Evolutionary conservation across 306 rosid genomes (phyloP).

Genomic region (Morella rubra): DNA sequence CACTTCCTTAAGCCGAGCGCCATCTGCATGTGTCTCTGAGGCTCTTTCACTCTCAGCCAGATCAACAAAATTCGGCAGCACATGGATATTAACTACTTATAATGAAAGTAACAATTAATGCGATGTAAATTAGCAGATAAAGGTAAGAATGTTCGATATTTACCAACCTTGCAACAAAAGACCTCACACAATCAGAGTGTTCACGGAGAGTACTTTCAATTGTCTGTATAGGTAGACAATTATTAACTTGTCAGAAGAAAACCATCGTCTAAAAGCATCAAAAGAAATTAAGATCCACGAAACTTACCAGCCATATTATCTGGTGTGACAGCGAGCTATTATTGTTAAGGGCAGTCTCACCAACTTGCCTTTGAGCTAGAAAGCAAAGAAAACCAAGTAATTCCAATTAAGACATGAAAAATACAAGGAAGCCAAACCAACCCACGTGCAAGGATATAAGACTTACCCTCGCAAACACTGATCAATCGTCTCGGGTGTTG

Average conservation of each 20-base stretch:
- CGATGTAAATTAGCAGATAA: conserved; percentile 4
- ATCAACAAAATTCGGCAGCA: conserved; percentile 89
- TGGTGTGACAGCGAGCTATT: conserved; percentile 97
- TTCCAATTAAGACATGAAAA: neutral
- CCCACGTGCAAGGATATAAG: conserved; percentile 9
- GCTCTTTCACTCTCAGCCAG: conserved; percentile 99
- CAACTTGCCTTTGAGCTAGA: conserved; percentile 98
- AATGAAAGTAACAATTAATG: conserved; percentile 7
- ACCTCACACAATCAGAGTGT: conserved; percentile 77
- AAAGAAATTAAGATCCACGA: conserved; percentile 6
- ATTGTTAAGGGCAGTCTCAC: conserved; percentile 97
- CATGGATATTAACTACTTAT: conserved; percentile 9
- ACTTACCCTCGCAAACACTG: conserved; percentile 89
- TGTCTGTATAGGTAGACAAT: conserved; percentile 52
- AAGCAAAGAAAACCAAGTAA: conserved; percentile 15
- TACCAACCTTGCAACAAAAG: conserved; percentile 98
- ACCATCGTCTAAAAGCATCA: conserved; percentile 13
- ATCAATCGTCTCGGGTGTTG: conserved; percentile 84
- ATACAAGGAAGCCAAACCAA: conserved; percentile 2
- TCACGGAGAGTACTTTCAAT: conserved; percentile 91
- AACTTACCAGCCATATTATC: conserved; percentile 89
- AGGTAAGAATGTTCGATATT: conserved; percentile 13
- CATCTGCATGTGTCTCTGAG: conserved; percentile 94
- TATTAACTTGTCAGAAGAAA: conserved; percentile 4
- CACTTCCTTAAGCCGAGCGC: conserved; percentile 96